A percentile compares a stretch with the other conserved stretches of the same genome.
Evolutionary conservation across 495 filamentous ascomycete genomes (phyloP).

Genomic region (Mytilinidion resinicola): DNA sequence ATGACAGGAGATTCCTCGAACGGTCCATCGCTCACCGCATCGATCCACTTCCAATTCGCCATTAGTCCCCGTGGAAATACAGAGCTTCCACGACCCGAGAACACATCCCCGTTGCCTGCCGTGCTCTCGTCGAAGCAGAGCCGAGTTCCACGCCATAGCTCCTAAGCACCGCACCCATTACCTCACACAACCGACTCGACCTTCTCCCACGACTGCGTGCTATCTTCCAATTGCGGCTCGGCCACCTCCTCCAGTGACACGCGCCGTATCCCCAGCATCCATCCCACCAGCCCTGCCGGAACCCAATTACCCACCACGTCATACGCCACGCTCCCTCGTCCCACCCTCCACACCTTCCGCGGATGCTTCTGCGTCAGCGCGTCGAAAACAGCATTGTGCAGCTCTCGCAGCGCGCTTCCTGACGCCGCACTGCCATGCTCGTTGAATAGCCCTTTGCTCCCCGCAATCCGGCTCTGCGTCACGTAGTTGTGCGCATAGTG

Average conservation of each 20-base stretch:
- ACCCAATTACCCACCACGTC: conserved; percentile 79
- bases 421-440: conserved; percentile 42
- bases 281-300: conserved; percentile 69
- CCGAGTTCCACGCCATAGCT: background rate
- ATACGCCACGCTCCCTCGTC: conserved; percentile 74
- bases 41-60: too few species aligned
- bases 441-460: conserved; percentile 40
- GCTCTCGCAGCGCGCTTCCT: conserved; percentile 63
- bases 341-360: conserved; percentile 60
- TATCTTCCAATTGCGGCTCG: conserved; percentile 29
- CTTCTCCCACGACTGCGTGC: conserved; percentile 36
- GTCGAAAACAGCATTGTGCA: conserved; percentile 85
- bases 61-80: too few species aligned
- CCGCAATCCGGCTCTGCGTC: conserved; percentile 40
- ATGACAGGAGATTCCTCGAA: too few species aligned
- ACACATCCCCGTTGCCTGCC: too few species aligned
- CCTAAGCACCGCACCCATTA: conserved; percentile 2
- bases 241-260: conserved; percentile 32
- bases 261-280: conserved; percentile 76
- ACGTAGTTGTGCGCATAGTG: conserved; percentile 46
- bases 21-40: too few species aligned
- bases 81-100: too few species aligned
- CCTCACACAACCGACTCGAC: conserved; percentile 17
- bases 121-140: too few species aligned
- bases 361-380: conserved; percentile 55